A percentile compares a stretch with the other conserved stretches of the same genome.
Conservation (phyloP, 2,329 filamentous ascomycete genomes). For the Scedosporium apiospermum region DNA sequence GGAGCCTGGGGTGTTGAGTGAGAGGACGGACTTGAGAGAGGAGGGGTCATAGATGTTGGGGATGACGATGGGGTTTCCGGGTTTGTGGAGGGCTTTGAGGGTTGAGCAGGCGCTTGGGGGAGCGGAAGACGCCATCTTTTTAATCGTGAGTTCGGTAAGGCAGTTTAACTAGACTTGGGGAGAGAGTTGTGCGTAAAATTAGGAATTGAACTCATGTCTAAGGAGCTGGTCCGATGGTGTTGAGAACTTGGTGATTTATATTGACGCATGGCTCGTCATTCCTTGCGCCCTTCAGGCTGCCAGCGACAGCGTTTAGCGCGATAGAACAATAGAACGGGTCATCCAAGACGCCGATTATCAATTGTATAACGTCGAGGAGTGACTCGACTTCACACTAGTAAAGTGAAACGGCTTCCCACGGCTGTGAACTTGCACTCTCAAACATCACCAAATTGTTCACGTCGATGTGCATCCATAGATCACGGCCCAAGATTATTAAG, state of each 20-base stretch:
- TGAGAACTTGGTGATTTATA: background rate
- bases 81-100: conserved; percentile 36
- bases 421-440: background rate
- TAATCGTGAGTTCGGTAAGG: too few relatives aligned
- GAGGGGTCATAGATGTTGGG: conserved; percentile 46
- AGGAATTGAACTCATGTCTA: background rate
- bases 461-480: too few relatives aligned
- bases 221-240: background rate
- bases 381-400: too few relatives aligned
- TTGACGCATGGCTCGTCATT: background rate
- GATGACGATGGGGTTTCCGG: conserved; percentile 40
- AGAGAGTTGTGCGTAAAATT: background rate
- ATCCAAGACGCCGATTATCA: background rate
- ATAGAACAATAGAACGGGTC: background rate
- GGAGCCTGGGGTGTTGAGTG: conserved; percentile 24
- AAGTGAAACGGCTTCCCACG: background rate
- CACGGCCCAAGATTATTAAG: background rate
- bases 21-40: conserved; percentile 34
- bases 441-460: too few relatives aligned
- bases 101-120: conserved; percentile 6
- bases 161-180: too few relatives aligned
- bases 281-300: background rate
- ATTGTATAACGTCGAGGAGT: too few relatives aligned
- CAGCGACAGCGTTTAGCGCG: background rate
- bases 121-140: background rate